Evolutionary conservation across 331 rosid genomes (phyloP).

Genomic region (Ulmus americana): DNA sequence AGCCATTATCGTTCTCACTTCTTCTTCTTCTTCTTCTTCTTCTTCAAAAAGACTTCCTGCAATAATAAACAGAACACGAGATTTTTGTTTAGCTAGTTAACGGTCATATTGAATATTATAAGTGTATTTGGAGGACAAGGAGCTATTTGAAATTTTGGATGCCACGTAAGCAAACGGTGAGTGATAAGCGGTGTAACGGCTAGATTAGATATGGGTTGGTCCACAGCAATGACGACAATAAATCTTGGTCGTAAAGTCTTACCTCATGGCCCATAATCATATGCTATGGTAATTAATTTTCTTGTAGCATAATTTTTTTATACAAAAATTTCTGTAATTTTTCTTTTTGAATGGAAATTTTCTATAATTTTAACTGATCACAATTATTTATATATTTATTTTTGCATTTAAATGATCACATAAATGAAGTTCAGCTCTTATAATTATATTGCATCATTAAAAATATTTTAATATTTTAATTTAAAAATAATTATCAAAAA

Average conservation of each 20-base stretch:
- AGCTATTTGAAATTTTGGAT: constrained; percentile 16
- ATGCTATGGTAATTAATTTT: not conserved
- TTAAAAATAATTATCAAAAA: too few relatives aligned
- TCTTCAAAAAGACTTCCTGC: not conserved
- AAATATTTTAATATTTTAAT: too few relatives aligned
- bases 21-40: not conserved
- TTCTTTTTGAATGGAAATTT: not conserved
- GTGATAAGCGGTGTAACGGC: constrained; percentile 32
- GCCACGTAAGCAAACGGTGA: constrained; percentile 23
- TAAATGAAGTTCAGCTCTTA: too few relatives aligned
- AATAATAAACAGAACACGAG: constrained; percentile 17
- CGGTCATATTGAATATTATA: constrained; percentile 42
- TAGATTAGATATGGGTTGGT: constrained; percentile 33
- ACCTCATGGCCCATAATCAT: not conserved
- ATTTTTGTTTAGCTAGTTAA: constrained; percentile 27
- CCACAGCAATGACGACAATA: constrained; percentile 17
- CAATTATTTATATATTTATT: too few relatives aligned
- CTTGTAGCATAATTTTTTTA: not conserved
- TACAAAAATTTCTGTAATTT: not conserved
- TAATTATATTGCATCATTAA: too few relatives aligned
- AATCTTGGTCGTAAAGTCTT: not conserved
- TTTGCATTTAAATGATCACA: too few relatives aligned
- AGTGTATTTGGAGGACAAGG: not conserved
- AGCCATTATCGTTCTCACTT: constrained; percentile 40
- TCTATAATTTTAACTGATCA: too few relatives aligned